Evolutionary conservation across 306 rosid species (phyloP), one percentile per base, ranked within the genome.

Genomic region (Phaseolus lunatus): DNA sequence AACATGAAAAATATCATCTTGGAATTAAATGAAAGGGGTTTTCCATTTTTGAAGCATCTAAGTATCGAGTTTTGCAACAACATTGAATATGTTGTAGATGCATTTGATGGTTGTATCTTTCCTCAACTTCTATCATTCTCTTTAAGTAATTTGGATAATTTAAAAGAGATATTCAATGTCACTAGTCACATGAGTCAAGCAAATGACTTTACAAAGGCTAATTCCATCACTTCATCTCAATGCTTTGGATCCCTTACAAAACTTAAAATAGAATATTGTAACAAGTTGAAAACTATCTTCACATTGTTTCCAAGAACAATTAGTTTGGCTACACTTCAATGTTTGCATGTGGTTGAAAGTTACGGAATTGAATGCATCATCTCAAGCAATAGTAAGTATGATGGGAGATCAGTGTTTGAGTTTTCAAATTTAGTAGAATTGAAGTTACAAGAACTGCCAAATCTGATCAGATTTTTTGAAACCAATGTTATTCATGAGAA

Each of bases 31-130:
- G 19, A 39, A 20, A 24, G 41, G 41, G 81, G 74, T 16, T 41
- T 82, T 63, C 75, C 74, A 53, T 13, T 13, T 31, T 71, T 82
- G 73, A 70, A 63, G 23, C 11, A 7, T 70, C 56, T 76, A 0
- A 52, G 49, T 1, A 27, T 75, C 50, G 72, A 29, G 6, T 41
- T 15, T 22, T 76, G 85, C 71, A 49, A 59, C 58, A 24, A 62
- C 52, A 6, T 82, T 24, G 65, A 70, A 44, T 76, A 82, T 62
- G 20, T 76, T 3, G 48, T 33, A 0, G 70, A 82, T 70, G 52
- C 6, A 26, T 26, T 47, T 50, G 67, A 26, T 16, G 31, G 13
- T 22, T 61, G 45, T n/a, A 31, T 22, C 44, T 79, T 79, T 56
- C 78, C 72, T 1, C 71, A 31, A 22, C 45, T 71, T 49, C 56